A percentile compares a stretch with the other conserved stretches of the same genome.
These are phyloP conservation scores for Linanthus parryae DNA, from an alignment of 148 eudicot species.

Conservation along the genomic window DNA sequence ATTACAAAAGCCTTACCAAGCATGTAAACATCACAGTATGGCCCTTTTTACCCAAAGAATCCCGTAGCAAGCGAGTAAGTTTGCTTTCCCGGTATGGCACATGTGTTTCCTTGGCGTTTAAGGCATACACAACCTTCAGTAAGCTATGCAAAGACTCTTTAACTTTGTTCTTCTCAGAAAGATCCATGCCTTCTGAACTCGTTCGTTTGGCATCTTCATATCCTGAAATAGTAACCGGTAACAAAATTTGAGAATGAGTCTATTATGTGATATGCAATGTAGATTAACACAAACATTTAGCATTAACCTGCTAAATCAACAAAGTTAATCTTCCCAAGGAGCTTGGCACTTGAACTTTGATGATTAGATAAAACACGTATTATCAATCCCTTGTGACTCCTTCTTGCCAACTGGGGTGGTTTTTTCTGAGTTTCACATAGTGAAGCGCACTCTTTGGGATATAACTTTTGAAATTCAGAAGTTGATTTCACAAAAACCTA, in stretches of 20 bases:
- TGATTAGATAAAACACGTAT: slow-evolving; percentile 38
- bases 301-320: slow-evolving; percentile 96
- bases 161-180: slow-evolving; percentile 40
- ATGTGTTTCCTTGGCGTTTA: slow-evolving; percentile 57
- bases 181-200: slow-evolving; percentile 37
- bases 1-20: slow-evolving; percentile 39
- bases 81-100: slow-evolving; percentile 88
- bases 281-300: neutral
- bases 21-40: slow-evolving; percentile 57
- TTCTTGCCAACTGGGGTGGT: slow-evolving; percentile 27
- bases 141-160: slow-evolving; percentile 69
- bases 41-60: slow-evolving; percentile 69
- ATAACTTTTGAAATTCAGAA: slow-evolving; percentile 47
- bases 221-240: slow-evolving; percentile 29
- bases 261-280: neutral
- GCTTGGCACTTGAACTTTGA: slow-evolving; percentile 28
- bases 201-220: slow-evolving; percentile 69
- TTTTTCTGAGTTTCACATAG: slow-evolving; percentile 30
- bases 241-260: neutral
- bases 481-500: slow-evolving; percentile 57
- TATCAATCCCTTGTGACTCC: slow-evolving; percentile 74
- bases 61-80: slow-evolving; percentile 72
- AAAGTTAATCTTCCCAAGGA: slow-evolving; percentile 65
- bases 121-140: slow-evolving; percentile 69
- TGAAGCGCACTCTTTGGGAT: slow-evolving; percentile 16